phyloP scores from a whole-genome alignment of 805 yeast genomes.

The Candida fluviatilis region DNA sequence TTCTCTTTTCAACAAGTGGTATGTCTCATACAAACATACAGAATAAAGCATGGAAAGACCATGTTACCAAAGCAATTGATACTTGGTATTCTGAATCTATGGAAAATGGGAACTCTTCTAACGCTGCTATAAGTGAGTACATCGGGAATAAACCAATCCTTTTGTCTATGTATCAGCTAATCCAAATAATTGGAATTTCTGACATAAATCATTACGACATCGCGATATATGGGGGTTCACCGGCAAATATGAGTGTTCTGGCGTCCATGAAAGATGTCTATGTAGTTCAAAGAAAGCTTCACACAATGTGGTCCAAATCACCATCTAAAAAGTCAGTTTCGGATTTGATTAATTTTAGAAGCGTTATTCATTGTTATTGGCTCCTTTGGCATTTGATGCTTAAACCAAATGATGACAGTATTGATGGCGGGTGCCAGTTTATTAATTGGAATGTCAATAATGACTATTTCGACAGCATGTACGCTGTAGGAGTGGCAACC shows the following conservation, averaged over 20 bases:
- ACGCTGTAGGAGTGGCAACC: slow-evolving; percentile 34
- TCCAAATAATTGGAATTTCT: slow-evolving; percentile 58
- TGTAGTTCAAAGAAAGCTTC: slow-evolving; percentile 30
- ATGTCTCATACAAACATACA: slow-evolving; percentile 15
- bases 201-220: slow-evolving; percentile 75
- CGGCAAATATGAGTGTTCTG: slow-evolving; percentile 59
- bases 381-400: slow-evolving; percentile 38
- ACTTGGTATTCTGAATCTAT: slow-evolving; percentile 18
- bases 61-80: slow-evolving; percentile 65
- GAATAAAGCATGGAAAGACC: slow-evolving; percentile 64
- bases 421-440: slow-evolving; percentile 7
- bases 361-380: slow-evolving; percentile 36
- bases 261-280: slow-evolving; percentile 33
- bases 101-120: slow-evolving; percentile 3
- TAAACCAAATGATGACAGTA: slow-evolving; percentile 18
- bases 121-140: neutral
- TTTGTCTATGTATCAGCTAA: slow-evolving; percentile 68
- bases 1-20: slow-evolving; percentile 20
- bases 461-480: slow-evolving; percentile 35
- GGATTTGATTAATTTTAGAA: slow-evolving; percentile 29
- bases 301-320: slow-evolving; percentile 26
- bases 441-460: slow-evolving; percentile 28
- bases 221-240: slow-evolving; percentile 77
- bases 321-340: slow-evolving; percentile 12
- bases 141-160: slow-evolving; percentile 45